Base-by-base conservation (phyloP, 2,329 filamentous ascomycete species). In the Gaeumannomyces sp. region DNA sequence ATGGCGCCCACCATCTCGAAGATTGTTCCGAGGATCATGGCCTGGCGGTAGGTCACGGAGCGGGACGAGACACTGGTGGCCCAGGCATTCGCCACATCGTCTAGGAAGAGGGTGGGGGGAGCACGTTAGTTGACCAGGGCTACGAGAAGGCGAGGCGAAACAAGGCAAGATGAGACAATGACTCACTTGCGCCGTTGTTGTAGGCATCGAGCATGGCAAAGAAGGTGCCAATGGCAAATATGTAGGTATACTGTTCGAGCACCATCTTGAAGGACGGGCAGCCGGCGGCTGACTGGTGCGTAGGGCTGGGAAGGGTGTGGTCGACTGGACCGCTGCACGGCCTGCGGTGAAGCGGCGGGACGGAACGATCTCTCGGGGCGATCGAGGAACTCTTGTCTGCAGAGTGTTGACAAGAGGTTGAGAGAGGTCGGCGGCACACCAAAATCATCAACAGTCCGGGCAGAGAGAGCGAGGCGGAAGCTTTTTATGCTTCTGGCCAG, bases 81-180 rank as follows among this genome's bases (percentile, higher is more conserved):
- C 88, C 89, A 93, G 62, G 90, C 80, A 78, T 94, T 94, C 73
- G 91, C 90, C 65, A 94, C 90, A 89, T 93, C 91, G 76, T 93
- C 87, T 89, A 66, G 63, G 63, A 61, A 4, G 22, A 25, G 60
- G 22, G n/a, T n/a, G n/a, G n/a, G 65, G n/a, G 14, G 33, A 11
- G 16, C 4, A 13, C 11, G 29, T 38, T 38, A 38, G 35, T 14
- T 14, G 14, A 11, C 14, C 16, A 19, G 35, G 35, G 35, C 2
- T 16, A 38, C 14, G 13, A 16, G 35, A 19, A 38, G 35, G 35
- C 35, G 14, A 19, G 35, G 35, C 31, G 31, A 8, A 8, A 8
- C 31, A 31, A 31, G 31, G 31, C 4, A 31, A 4, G 35, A 14
- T 4, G 11, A n/a, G 45, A 5, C 22, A 22, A 10, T 38, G 7